Percentiles rank a stretch among this genome's conserved stretches.
Conservation (phyloP, 768 basidiomycete genomes). For the Tulasnella calospora region DNA sequence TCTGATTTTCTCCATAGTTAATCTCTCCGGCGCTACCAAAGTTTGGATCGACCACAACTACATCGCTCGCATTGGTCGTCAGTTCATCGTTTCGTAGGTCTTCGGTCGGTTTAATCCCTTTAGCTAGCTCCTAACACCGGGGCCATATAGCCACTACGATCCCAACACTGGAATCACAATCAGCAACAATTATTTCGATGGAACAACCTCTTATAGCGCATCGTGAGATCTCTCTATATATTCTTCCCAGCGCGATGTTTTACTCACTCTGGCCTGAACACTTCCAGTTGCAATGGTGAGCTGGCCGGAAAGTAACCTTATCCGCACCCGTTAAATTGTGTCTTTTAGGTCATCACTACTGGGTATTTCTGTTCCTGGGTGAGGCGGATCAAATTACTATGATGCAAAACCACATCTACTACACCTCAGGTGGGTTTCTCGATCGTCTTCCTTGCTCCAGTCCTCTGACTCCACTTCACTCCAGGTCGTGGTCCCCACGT, state of each 20-base stretch:
- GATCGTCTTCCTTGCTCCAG: not conserved
- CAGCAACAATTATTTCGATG: conserved; percentile 1
- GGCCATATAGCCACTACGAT: conserved; percentile 6
- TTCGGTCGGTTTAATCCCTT: not conserved
- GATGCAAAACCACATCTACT: not conserved
- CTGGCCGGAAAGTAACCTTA: no score
- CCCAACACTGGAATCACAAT: not conserved
- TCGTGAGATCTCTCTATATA: not conserved
- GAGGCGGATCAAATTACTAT: not conserved
- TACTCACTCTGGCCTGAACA: not conserved
- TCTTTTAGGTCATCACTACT: not conserved
- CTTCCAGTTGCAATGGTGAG: not conserved
- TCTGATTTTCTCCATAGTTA: not conserved
- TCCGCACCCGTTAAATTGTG: no score
- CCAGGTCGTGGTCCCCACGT: not conserved
- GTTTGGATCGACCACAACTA: conserved; percentile 4
- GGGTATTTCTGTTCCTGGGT: not conserved
- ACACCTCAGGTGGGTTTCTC: not conserved
- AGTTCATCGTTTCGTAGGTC: not conserved
- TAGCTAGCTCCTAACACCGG: no score
- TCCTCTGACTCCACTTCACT: not conserved
- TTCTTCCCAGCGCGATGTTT: not conserved
- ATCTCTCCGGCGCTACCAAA: not conserved
- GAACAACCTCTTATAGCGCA: not conserved
- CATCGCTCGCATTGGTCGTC: not conserved